phyloP scores from a whole-genome alignment of 2,329 filamentous ascomycete genomes.

The Aspergillus sp. region DNA sequence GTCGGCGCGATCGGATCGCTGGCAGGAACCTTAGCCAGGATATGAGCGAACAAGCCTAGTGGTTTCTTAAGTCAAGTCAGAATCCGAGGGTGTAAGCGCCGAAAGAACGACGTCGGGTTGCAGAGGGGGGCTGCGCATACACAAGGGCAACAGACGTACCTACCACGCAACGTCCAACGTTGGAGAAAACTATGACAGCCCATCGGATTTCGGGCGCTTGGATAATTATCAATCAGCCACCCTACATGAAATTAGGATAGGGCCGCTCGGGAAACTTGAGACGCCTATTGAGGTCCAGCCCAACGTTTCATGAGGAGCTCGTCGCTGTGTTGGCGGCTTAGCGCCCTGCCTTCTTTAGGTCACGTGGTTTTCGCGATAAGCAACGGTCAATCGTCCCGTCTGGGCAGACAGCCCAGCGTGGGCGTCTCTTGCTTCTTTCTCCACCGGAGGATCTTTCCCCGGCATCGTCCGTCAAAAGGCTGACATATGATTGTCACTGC shows the following conservation, averaged over 20 bases:
- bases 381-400: not conserved
- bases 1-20: not conserved
- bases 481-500: not conserved
- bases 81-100: slow-evolving; percentile 1
- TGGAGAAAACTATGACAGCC: slow-evolving; percentile 5
- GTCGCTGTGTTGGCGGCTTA: slow-evolving; percentile 17
- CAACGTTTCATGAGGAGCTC: slow-evolving; percentile 20
- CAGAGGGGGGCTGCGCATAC: not conserved
- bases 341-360: slow-evolving; percentile 13
- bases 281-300: slow-evolving; percentile 14
- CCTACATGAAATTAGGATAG: slow-evolving; percentile 1
- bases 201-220: slow-evolving; percentile 3
- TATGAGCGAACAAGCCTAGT: not conserved
- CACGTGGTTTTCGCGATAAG: slow-evolving; percentile 22
- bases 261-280: slow-evolving; percentile 1
- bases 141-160: not conserved
- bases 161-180: slow-evolving; percentile 1
- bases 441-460: not conserved
- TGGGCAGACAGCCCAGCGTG: too few species aligned
- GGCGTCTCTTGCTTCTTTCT: not conserved
- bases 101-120: not conserved
- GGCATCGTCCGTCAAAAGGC: not conserved
- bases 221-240: not conserved
- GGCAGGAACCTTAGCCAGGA: not conserved
- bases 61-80: not conserved